Evolutionary conservation across 2,329 filamentous ascomycete genomes (phyloP).

Genomic region (Aspergillus vadensis): DNA sequence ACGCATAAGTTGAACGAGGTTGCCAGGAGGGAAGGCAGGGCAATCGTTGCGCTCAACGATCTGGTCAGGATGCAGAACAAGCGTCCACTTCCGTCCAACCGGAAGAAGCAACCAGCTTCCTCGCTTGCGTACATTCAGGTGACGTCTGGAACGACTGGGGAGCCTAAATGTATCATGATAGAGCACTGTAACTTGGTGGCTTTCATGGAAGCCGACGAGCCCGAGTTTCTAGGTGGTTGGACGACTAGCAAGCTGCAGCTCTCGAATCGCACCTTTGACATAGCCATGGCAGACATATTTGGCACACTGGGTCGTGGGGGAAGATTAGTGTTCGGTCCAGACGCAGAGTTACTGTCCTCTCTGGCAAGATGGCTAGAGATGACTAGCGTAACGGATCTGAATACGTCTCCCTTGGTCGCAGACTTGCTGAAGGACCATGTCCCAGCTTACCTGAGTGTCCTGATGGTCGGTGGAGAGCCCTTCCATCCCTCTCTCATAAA

Average conservation of each 20-base stretch:
- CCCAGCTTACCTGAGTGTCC: background rate
- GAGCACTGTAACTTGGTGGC: background rate
- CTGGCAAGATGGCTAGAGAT: background rate
- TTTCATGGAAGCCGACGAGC: background rate
- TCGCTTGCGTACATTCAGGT: conserved; percentile 4
- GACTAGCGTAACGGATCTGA: background rate
- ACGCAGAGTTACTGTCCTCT: background rate
- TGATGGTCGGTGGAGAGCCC: conserved; percentile 1
- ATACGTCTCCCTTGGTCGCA: background rate
- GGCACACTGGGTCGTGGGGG: background rate
- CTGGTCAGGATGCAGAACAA: background rate
- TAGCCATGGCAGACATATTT: background rate
- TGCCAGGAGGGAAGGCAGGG: background rate
- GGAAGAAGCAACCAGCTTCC: background rate
- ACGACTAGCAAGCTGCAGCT: background rate
- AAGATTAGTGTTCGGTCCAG: background rate
- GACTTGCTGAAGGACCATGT: background rate
- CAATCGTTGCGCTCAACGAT: background rate
- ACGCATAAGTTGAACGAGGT: background rate
- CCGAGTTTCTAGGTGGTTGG: background rate
- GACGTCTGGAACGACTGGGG: conserved; percentile 9
- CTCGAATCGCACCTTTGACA: conserved; percentile 2
- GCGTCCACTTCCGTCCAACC: background rate
- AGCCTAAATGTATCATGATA: conserved; percentile 10
- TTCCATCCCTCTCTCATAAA: background rate